phyloP scores from a whole-genome alignment of 2,329 filamentous ascomycete species.

The Chaetomiaceae sp. region DNA sequence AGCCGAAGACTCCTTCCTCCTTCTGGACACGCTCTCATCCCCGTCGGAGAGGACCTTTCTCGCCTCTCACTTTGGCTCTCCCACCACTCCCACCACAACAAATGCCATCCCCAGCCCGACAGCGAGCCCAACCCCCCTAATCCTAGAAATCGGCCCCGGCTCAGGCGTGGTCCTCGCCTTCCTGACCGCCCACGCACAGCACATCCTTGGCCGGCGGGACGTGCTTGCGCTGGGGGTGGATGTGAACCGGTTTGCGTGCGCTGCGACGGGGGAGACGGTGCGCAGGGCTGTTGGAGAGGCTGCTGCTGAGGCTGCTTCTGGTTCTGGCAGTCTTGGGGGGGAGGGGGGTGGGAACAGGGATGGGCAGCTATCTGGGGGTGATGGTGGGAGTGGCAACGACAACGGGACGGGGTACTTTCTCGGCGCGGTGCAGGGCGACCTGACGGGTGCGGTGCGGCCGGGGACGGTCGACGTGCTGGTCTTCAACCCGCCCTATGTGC shows the following conservation, averaged over 20 bases:
- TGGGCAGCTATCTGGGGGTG: too few species aligned
- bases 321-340: too few species aligned
- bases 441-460: slow-evolving; percentile 56
- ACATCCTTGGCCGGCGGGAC: slow-evolving; percentile 66
- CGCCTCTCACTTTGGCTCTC: slow-evolving; percentile 50
- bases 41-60: slow-evolving; percentile 65
- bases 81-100: background rate
- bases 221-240: slow-evolving; percentile 75
- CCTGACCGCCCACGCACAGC: slow-evolving; percentile 65
- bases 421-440: slow-evolving; percentile 64
- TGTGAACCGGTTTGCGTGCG: slow-evolving; percentile 78
- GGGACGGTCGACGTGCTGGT: slow-evolving; percentile 73
- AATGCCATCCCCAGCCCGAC: background rate
- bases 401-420: slow-evolving; percentile 48
- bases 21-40: slow-evolving; percentile 85
- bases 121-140: slow-evolving; percentile 46
- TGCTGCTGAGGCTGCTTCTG: background rate
- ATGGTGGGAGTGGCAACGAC: background rate
- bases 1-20: slow-evolving; percentile 89
- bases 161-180: slow-evolving; percentile 95
- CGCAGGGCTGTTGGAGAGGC: slow-evolving; percentile 34
- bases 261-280: slow-evolving; percentile 68
- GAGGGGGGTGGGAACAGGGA: slow-evolving; percentile 26
- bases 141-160: slow-evolving; percentile 84
- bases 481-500: slow-evolving; percentile 97